Evolutionary conservation across 2,329 filamentous ascomycete species (phyloP).

Genomic region (Trichoderma sp.): DNA sequence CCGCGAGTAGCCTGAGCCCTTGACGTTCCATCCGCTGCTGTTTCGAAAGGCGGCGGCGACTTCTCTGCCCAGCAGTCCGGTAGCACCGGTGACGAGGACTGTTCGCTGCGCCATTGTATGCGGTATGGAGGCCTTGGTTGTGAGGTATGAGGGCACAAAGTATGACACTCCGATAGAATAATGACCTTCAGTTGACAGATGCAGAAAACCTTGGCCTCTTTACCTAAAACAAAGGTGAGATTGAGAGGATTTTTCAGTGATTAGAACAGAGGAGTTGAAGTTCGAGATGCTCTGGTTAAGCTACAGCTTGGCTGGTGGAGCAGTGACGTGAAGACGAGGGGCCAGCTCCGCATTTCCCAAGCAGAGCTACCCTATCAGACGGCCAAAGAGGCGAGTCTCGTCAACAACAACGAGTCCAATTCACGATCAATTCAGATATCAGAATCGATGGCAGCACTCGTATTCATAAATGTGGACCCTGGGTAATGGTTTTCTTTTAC

Average conservation of each 20-base stretch:
- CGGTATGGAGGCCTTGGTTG: neutral
- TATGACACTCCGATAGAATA: no score
- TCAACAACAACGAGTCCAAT: no score
- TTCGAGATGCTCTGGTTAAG: conserved; percentile 11
- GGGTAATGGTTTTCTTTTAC: no score
- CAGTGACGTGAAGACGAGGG: conserved; percentile 24
- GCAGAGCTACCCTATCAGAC: conserved; percentile 6
- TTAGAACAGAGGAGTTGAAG: neutral
- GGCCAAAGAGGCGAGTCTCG: no score
- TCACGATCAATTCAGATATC: no score
- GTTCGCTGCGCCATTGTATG: conserved; percentile 42
- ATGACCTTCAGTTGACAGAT: no score
- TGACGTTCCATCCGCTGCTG: conserved; percentile 60
- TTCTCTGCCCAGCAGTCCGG: conserved; percentile 79
- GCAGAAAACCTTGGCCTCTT: no score
- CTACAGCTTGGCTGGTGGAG: conserved; percentile 20
- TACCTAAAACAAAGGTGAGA: no score
- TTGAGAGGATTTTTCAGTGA: no score
- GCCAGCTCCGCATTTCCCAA: conserved; percentile 9
- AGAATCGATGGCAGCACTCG: no score
- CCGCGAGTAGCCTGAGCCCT: conserved; percentile 73
- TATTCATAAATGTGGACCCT: no score
- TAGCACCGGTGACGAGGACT: conserved; percentile 80
- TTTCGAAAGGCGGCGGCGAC: conserved; percentile 71
- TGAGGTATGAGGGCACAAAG: neutral